Evolutionary conservation across 23 red algal genomes (phyloP), one percentile per base, ranked within the genome.

Genomic region (Chondrus crispus): DNA sequence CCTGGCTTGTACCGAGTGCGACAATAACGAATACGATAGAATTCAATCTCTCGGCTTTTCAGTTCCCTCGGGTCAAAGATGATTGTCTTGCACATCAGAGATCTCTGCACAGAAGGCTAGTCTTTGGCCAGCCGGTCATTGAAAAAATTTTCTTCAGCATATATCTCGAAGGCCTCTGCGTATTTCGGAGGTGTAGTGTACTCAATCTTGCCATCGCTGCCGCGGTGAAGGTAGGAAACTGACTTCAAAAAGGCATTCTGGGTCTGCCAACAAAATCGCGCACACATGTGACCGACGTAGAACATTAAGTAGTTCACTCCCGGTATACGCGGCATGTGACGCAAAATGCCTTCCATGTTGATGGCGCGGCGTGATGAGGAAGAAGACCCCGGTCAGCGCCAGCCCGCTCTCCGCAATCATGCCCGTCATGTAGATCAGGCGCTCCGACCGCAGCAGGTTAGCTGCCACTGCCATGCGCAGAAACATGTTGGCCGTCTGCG

Each of bases 251-350:
- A 92, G 35, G 69, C 83, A 88, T 99, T 94, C 69, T 99, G 94
- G 26, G 85, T 84, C 66, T 99, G 97, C 94, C 94, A 96, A 51
- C 94, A 93, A 80, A 99, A 99, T 49, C 89, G 90, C 13, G 97
- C 82, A 48, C 92, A 93, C 2, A 93, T 62, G 37, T 84, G 89
- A 46, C 97, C 97, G 3, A 99, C 66, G 50, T 99, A 99, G 63
- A 84, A 92, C 96, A 95, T 95, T 0, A 88, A 85, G 26, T 66
- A 74, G 58, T 86, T 92, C 14, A 98, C 93, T 3, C 96, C 96
- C 24, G 95, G 95, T 77, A 96, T 96, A 1, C 58, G 36, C 16
- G 92, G 72, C 69, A 88, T 54, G 74, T 88, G 92, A 20, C 92
- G 50, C 81, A 94, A 46, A 2, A 88, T 38, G 14, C 53, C 55